Evolutionary conservation across 805 yeast genomes (phyloP), one percentile per base, ranked within the genome.

Genomic region (Yarrowia sp.): DNA sequence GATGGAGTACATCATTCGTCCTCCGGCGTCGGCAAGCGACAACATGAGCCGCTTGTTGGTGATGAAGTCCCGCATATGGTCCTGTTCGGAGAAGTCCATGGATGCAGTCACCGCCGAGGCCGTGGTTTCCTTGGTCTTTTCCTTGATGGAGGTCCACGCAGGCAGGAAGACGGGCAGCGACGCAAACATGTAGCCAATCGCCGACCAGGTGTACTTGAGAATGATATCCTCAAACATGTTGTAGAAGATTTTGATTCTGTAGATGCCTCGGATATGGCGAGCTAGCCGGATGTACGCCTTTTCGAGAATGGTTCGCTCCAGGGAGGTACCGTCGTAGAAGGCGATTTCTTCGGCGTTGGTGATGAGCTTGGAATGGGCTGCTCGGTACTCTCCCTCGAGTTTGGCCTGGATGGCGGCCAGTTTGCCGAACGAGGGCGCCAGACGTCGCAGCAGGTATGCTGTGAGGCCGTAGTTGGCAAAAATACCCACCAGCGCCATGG

Each of bases 261-360:
- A 85, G 68, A 87, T 85, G 66, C 80, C 79, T 55, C 82, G 77
- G 68, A 86, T 79, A 70, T 88, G 91, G 36, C 78, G 76, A 75
- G 83, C 82, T 71, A 93, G 82, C 46, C 81, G 81, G 19, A 80
- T 76, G 75, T 89, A 92, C 17, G 89, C 83, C 47, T 81, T 82
- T 42, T 77, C 79, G 63, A 92, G 85, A 73, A 90, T 90, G 9
- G 78, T 74, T 74, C 88, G 89, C 77, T 93, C 98, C 69, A 92
- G 84, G 13, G 82, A 80, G 0, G 94, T 87, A 20, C 98, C 98
- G 75, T 92, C 92, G 76, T 92, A 93, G 75, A 93, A 93, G 0
- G 97, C 96, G 73, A 93, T 92, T 76, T 93, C 98, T 79, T 93
- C 98, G 74, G 92, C 88, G 74, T 93, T 93, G 68, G 89, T 88